Evolutionary conservation across 108 stramenopile genomes (phyloP).

Genomic region (Nitzschia sp.): DNA sequence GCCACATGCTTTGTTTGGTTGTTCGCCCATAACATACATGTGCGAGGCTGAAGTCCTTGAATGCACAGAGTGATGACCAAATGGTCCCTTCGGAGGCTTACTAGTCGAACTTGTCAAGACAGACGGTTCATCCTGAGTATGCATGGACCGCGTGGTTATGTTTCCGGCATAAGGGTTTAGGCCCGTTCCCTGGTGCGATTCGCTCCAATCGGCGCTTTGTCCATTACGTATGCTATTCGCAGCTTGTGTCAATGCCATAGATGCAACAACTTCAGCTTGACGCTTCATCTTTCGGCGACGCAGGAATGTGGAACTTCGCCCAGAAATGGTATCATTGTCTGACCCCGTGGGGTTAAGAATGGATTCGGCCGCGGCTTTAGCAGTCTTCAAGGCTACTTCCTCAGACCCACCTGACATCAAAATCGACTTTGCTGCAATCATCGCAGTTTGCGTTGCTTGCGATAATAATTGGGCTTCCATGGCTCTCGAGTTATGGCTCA

Average conservation of each 20-base stretch:
- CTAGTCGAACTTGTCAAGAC: slow-evolving; percentile 27
- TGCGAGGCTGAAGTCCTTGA: background rate
- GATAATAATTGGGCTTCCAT: slow-evolving; percentile 46
- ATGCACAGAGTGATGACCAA: background rate
- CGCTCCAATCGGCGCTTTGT: slow-evolving; percentile 5
- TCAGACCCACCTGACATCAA: slow-evolving; percentile 47
- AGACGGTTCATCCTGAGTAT: slow-evolving; percentile 31
- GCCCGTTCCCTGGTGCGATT: slow-evolving; percentile 4
- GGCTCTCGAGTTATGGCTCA: slow-evolving; percentile 13
- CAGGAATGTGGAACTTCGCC: slow-evolving; percentile 11
- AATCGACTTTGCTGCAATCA: slow-evolving; percentile 54
- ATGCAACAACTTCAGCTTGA: slow-evolving; percentile 57
- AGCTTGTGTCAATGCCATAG: slow-evolving; percentile 49
- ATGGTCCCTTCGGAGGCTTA: slow-evolving; percentile 7
- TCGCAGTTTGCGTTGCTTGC: slow-evolving; percentile 46
- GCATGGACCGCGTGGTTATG: slow-evolving; percentile 16
- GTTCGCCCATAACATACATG: background rate
- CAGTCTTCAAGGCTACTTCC: slow-evolving; percentile 53
- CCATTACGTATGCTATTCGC: slow-evolving; percentile 6
- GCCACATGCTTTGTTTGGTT: background rate
- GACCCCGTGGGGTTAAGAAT: slow-evolving; percentile 28
- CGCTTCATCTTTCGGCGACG: slow-evolving; percentile 42
- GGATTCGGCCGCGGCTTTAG: slow-evolving; percentile 60
- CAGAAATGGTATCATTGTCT: slow-evolving; percentile 26
- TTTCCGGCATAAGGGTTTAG: slow-evolving; percentile 21